These are phyloP conservation scores for Ustilago curta DNA, from an alignment of 1,284 basidiomycete genomes.

Conservation along the genomic window DNA sequence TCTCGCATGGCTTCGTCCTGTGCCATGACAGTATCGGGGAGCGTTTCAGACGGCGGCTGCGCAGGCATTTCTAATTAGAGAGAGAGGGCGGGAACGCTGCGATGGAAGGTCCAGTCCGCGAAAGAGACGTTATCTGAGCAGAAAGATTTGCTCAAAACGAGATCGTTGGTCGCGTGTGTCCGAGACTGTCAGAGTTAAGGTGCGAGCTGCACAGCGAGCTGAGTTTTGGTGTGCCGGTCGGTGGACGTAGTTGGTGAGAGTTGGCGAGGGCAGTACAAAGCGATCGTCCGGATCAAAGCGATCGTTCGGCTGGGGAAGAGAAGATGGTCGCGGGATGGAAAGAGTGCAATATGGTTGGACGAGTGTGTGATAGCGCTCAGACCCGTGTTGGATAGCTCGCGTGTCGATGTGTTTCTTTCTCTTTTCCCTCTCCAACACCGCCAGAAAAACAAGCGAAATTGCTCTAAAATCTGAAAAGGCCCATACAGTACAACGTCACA, in stretches of 20 bases:
- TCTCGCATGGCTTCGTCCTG: slow-evolving; percentile 49
- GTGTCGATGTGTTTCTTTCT: not conserved
- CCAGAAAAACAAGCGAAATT: slow-evolving; percentile 1
- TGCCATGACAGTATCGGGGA: slow-evolving; percentile 29
- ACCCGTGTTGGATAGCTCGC: slow-evolving; percentile 8
- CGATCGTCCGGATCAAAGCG: not conserved
- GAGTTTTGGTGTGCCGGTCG: not conserved
- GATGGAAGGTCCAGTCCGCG: not conserved
- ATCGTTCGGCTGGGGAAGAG: not conserved
- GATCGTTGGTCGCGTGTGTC: not conserved
- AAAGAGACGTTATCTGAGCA: not conserved
- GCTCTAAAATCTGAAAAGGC: too few relatives aligned
- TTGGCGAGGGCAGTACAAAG: not conserved
- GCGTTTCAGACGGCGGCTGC: slow-evolving; percentile 13
- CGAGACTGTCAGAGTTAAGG: not conserved
- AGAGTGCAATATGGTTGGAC: too few relatives aligned
- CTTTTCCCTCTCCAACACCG: not conserved
- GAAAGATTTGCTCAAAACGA: not conserved
- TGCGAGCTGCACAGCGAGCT: not conserved
- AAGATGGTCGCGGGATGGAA: too few relatives aligned
- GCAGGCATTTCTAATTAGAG: slow-evolving; percentile 15
- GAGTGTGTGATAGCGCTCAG: not conserved
- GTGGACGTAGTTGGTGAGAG: not conserved
- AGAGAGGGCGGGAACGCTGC: not conserved
- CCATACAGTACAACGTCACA: slow-evolving; percentile 30